Base-by-base conservation (phyloP, 2,329 filamentous ascomycete genomes). In the Intubia oerlemansii region DNA sequence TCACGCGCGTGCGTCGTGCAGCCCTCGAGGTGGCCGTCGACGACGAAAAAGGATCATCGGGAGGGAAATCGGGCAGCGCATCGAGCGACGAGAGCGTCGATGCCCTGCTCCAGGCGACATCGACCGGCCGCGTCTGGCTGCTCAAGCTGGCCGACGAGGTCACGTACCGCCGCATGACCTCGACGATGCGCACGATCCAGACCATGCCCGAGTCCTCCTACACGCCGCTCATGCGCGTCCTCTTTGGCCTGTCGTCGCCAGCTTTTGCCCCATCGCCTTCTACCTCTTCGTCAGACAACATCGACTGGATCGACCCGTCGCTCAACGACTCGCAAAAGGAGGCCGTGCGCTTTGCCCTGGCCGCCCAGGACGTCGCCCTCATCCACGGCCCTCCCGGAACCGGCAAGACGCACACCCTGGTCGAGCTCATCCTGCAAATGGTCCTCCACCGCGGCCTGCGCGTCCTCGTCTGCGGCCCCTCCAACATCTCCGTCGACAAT, bases 381-480 rank as follows among this genome's bases (percentile, higher is more conserved):
- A 92, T 98, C 30, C 88, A 98, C 45, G 88, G 88, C 0, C 88
- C 88, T 1, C 88, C 88, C 1, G 88, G 88, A 58, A 98, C 88
- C 0, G 88, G 88, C 27, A 98, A 98, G 50, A 98, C 88, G 0
- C 85, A 95, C 46, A 95, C 88, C 0, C 54, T 98, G 22, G 85
- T 98, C 34, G 88, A 98, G 49, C 59, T 98, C 10, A 91, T 98
- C 35, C 59, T 90, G n/a, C 88, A 98, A 44, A 56, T 95, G 40
- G 57, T 90, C 31, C n/a, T n/a, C n/a, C 73, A 72, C 44, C 66
- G 67, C 15, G 64, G 70, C 19, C 62, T 73, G 30, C 68, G 82
- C 2, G 59, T 95, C 9, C 60, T 95, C 2, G 85, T 95, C n/a
- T 95, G 88, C 42, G 88, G 85, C 0, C 88, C 88, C 0, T 92